Conservation (phyloP, 108 stramenopile species). For the Pseudonitzschia pungens region DNA sequence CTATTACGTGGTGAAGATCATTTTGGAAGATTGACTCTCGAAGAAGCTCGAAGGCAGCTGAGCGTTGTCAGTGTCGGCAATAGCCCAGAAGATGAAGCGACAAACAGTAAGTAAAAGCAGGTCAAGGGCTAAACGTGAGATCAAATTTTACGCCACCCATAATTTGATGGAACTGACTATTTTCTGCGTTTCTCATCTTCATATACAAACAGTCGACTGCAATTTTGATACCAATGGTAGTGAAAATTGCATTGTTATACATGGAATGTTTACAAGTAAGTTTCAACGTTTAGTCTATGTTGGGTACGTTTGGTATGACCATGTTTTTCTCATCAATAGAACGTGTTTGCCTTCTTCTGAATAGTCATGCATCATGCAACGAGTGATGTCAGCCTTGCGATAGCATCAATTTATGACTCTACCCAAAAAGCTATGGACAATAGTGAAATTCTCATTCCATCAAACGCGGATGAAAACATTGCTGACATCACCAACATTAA, state of each 20-base stretch:
- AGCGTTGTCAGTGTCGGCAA: conserved; percentile 27
- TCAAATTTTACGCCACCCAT: neutral
- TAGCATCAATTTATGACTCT: conserved; percentile 36
- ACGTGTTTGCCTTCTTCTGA: neutral
- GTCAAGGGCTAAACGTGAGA: neutral
- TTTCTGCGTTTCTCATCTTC: conserved; percentile 2
- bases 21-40: conserved; percentile 16
- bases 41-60: conserved; percentile 17
- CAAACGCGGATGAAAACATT: conserved; percentile 3
- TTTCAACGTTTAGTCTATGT: conserved; percentile 5
- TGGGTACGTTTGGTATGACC: neutral
- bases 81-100: conserved; percentile 24
- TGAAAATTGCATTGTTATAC: conserved; percentile 21
- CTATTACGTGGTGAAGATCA: conserved; percentile 2
- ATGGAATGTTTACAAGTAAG: conserved; percentile 30
- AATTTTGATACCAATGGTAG: neutral
- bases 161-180: neutral
- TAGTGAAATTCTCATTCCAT: conserved; percentile 4
- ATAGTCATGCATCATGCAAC: conserved; percentile 16
- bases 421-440: conserved; percentile 33
- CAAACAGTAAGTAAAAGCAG: conserved; percentile 8
- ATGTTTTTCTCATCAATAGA: conserved; percentile 1
- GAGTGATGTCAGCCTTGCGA: conserved; percentile 16
- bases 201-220: conserved; percentile 14
- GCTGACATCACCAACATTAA: conserved; percentile 25